phyloP scores from a whole-genome alignment of 768 basidiomycete species.

The Leucocoprinus sp. region DNA sequence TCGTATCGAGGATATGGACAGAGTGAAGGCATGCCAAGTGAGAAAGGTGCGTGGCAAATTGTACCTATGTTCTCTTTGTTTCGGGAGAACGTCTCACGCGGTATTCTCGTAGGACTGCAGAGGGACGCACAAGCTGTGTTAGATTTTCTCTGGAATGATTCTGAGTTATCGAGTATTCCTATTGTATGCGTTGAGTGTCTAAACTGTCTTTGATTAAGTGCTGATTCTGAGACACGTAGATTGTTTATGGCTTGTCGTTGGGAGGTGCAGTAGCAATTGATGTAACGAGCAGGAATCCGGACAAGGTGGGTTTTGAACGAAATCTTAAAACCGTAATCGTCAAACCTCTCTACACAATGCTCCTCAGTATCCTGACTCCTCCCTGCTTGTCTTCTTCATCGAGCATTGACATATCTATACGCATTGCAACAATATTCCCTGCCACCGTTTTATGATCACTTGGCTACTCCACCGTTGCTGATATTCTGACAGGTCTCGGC shows the following conservation, averaged over 20 bases:
- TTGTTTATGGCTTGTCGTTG: conserved; percentile 69
- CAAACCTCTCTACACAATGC: too few species aligned
- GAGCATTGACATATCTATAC: too few species aligned
- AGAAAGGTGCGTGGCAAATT: conserved; percentile 58
- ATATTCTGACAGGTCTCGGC: conserved; percentile 42
- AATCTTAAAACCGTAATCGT: too few species aligned
- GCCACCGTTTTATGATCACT: too few species aligned
- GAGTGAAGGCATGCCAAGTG: conserved; percentile 73
- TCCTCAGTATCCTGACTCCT: too few species aligned
- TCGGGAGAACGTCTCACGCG: too few species aligned
- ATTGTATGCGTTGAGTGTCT: conserved; percentile 3
- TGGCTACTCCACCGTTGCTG: neutral
- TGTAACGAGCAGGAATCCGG: conserved; percentile 62
- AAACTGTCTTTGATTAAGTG: neutral
- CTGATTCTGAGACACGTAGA: conserved; percentile 24
- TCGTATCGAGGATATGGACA: conserved; percentile 87
- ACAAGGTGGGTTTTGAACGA: conserved; percentile 30
- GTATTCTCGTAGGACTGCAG: conserved; percentile 68
- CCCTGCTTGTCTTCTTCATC: too few species aligned
- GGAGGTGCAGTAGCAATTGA: conserved; percentile 88
- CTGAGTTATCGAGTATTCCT: conserved; percentile 36
- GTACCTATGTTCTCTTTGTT: neutral
- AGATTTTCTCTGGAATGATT: conserved; percentile 55
- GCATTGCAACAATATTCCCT: too few species aligned
- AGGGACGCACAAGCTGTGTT: conserved; percentile 76